phyloP scores from a whole-genome alignment of 257 asterid genomes.

The Capsicum rhomboideum region DNA sequence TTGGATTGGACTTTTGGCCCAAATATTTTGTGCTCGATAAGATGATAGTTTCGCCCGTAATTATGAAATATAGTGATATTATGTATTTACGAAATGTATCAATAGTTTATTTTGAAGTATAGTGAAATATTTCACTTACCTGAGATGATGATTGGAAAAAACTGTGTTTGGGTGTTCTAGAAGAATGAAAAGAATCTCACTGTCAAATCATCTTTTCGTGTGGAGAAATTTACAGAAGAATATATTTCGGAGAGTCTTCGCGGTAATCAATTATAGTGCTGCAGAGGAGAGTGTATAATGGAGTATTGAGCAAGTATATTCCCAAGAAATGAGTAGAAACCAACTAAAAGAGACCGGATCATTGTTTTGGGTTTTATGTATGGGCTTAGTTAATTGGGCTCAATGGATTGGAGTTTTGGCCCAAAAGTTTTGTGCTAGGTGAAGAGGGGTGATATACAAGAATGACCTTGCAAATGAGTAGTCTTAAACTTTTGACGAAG shows the following conservation, averaged over 20 bases:
- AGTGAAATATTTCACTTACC: not conserved
- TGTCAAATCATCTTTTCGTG: not conserved
- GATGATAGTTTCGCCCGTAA: not conserved
- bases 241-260: not conserved
- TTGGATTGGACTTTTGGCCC: not conserved
- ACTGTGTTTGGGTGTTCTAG: not conserved
- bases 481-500: not conserved
- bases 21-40: not conserved
- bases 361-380: too few species aligned
- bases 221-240: not conserved
- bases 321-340: not conserved
- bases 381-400: too few species aligned
- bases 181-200: not conserved
- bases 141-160: not conserved
- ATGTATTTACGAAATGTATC: too few species aligned
- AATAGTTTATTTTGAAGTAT: too few species aligned
- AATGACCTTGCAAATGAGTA: not conserved
- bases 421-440: not conserved
- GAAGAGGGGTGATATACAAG: not conserved
- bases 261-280: not conserved
- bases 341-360: too few species aligned
- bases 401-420: not conserved
- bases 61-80: too few species aligned
- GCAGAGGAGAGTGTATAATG: not conserved
- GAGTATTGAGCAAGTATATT: not conserved